Evolutionary conservation across 805 yeast species (phyloP).

Genomic region (Saturnispora ahearnii): DNA sequence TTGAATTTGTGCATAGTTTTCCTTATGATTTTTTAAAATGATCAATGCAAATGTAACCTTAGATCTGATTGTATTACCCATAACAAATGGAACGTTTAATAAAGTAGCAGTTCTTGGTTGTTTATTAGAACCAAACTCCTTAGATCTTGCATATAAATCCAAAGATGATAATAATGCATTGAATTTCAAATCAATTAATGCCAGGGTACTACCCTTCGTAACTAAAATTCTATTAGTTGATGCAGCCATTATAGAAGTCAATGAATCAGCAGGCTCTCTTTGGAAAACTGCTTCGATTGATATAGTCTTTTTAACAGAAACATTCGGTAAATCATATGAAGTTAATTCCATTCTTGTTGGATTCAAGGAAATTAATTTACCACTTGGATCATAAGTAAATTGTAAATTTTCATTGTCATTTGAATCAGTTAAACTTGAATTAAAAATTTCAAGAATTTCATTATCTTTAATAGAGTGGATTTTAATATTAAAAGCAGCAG

Average conservation of each 20-base stretch:
- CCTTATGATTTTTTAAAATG: constrained; percentile 33
- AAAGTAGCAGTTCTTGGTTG: constrained; percentile 23
- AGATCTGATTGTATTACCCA: constrained; percentile 35
- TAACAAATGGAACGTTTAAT: constrained; percentile 29
- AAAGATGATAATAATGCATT: constrained; percentile 29
- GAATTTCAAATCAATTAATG: constrained; percentile 37
- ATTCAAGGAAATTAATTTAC: constrained; percentile 21
- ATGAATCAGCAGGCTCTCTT: constrained; percentile 21
- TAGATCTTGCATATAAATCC: constrained; percentile 26
- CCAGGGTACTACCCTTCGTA: constrained; percentile 31
- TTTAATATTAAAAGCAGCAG: constrained; percentile 17
- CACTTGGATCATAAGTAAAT: constrained; percentile 23
- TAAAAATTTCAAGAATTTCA: constrained; percentile 24
- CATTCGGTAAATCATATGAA: constrained; percentile 26
- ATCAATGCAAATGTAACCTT: constrained; percentile 35
- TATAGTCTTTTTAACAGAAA: constrained; percentile 25
- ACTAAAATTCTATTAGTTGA: constrained; percentile 40
- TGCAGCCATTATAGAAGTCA: constrained; percentile 32
- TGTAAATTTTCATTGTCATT: constrained; percentile 9
- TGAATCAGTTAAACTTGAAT: constrained; percentile 18
- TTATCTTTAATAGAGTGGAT: constrained; percentile 21
- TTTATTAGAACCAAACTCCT: constrained; percentile 15
- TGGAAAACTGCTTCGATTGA: constrained; percentile 18
- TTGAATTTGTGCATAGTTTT: constrained; percentile 36
- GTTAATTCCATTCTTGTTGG: constrained; percentile 14